Conservation (phyloP, 495 filamentous ascomycete genomes). For the Penicillium turbatum region DNA sequence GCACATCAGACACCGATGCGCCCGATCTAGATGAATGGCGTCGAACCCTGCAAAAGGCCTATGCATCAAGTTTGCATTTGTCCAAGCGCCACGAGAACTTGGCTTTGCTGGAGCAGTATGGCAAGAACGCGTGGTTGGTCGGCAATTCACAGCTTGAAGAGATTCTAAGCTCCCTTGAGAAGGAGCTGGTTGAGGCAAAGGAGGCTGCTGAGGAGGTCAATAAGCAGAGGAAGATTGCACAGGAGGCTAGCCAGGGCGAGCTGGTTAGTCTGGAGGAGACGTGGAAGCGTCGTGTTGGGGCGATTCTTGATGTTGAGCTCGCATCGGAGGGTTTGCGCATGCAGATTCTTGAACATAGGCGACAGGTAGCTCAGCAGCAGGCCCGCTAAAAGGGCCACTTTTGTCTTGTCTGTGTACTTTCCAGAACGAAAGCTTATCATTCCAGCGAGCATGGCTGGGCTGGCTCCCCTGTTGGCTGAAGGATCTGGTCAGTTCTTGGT, state of each 20-base stretch:
- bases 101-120: slow-evolving; percentile 68
- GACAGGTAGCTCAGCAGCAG: slow-evolving; percentile 37
- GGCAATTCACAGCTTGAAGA: slow-evolving; percentile 75
- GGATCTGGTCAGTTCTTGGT: background rate
- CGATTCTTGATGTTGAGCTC: slow-evolving; percentile 69
- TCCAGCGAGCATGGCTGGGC: background rate
- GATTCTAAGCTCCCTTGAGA: slow-evolving; percentile 66
- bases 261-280: slow-evolving; percentile 63
- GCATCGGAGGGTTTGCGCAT: slow-evolving; percentile 64
- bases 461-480: background rate
- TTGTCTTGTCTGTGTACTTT: background rate
- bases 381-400: slow-evolving; percentile 13
- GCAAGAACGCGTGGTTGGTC: slow-evolving; percentile 88
- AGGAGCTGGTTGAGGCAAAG: slow-evolving; percentile 64
- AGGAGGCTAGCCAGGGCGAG: slow-evolving; percentile 66
- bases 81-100: slow-evolving; percentile 63
- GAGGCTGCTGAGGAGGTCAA: slow-evolving; percentile 65
- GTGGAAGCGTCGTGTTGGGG: slow-evolving; percentile 69
- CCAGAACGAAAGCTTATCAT: background rate
- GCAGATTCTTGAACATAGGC: slow-evolving; percentile 56
- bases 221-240: slow-evolving; percentile 61
- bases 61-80: slow-evolving; percentile 64
- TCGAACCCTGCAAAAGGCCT: slow-evolving; percentile 44
- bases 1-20: slow-evolving; percentile 26
- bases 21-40: slow-evolving; percentile 39